Base-by-base conservation (phyloP, 2,329 filamentous ascomycete genomes). In the Penicillium griseofulvum region DNA sequence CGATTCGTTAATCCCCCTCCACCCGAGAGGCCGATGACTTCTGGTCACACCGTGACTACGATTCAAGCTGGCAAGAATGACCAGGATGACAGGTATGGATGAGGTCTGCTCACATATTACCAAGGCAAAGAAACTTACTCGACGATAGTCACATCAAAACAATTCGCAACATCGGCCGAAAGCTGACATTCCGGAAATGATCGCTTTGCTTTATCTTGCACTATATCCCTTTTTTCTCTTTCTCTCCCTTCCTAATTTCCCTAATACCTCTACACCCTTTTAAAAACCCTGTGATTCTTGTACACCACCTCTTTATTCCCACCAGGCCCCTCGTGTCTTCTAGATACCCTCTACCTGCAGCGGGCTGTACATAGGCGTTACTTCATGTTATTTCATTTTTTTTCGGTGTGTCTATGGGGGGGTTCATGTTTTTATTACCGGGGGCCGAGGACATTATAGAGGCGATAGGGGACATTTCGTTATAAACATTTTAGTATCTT, bases 131-230 rank as follows among this genome's bases (percentile, higher is more conserved):
- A 26, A 41, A 41, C 53, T 60, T 48, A 65, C 52, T 14, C 3
- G 16, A 12, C 31, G 19, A 7, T 41, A 71, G 69, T 39, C 61
- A 65, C 42, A 74, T 69, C 55, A 69, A 59, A 39, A 69, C 68
- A 19, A 69, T 75, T 28, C 70, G 72, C 55, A 73, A 57, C 49
- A 44, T 76, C 31, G 71, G 73, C 29, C 73, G 72, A 34, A 74
- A 71, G 55, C 49, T 75, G 37, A 68, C 74, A 41, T 67, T 63
- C 33, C 60, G 61, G 36, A 61, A 63, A 29, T 61, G 54, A 63
- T 54, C 31, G 39, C 52, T 19, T 34, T 49, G 44, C 51, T 43
- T 44, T 26, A 39, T 33, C 16, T 38, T 48, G 44, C 38, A 24
- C 17, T 22, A 47, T 41, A 31, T 43, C 37, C 34, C 17, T 16